phyloP scores from a whole-genome alignment of 2,329 filamentous ascomycete genomes.

The Colletotrichum navitas region DNA sequence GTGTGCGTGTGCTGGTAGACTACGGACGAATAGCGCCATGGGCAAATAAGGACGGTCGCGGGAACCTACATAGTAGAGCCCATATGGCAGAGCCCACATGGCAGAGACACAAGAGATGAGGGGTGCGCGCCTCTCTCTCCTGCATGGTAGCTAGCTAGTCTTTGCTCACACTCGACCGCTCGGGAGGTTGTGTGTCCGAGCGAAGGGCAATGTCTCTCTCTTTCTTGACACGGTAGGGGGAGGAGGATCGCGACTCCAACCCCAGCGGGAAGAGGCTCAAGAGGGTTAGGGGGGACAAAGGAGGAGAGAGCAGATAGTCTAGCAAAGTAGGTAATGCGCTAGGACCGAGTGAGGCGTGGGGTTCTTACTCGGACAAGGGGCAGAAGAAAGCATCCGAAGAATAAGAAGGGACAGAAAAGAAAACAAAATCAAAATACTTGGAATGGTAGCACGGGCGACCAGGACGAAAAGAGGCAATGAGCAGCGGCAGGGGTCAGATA shows the following conservation, averaged over 20 bases:
- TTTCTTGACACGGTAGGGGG: constrained; percentile 11
- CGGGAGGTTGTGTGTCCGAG: constrained; percentile 26
- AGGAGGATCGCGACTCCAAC: constrained; percentile 7
- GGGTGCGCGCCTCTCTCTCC: constrained; percentile 16
- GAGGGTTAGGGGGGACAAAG: constrained; percentile 3
- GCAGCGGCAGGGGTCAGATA: constrained; percentile 35
- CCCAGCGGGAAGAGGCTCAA: neutral
- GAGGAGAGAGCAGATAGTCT: constrained; percentile 8
- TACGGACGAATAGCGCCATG: constrained; percentile 19
- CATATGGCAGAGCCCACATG: neutral
- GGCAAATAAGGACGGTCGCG: constrained; percentile 23
- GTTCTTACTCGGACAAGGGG: constrained; percentile 17
- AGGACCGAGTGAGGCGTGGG: constrained; percentile 14
- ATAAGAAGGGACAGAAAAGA: constrained; percentile 27
- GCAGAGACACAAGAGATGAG: constrained; percentile 23
- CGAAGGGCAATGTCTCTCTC: constrained; percentile 26
- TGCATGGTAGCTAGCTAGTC: neutral
- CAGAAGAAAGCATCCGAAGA: constrained; percentile 33
- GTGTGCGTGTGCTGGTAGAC: neutral
- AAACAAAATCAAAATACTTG: neutral
- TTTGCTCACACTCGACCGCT: neutral
- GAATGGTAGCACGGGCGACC: constrained; percentile 5
- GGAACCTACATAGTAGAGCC: neutral
- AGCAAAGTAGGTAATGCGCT: neutral
- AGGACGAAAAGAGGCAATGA: constrained; percentile 31